Conservation (phyloP, 192 early-diverging fungal genomes). For the Martensiomyces pterosporus region DNA sequence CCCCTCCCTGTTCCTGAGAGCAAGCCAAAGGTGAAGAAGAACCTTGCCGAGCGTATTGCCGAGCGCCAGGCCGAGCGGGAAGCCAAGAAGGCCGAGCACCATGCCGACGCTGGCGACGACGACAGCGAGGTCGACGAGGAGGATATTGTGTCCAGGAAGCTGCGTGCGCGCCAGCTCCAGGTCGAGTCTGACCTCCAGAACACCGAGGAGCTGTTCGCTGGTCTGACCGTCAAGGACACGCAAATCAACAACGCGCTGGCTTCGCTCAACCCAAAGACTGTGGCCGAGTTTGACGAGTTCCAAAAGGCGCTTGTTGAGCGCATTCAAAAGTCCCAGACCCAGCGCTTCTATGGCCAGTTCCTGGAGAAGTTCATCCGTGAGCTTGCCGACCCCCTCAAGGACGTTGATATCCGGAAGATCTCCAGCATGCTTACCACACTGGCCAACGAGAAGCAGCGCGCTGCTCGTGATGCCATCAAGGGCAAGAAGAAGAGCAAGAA, state of each 20-base stretch:
- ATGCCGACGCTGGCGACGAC: slow-evolving; percentile 28
- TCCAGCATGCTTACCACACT: slow-evolving; percentile 58
- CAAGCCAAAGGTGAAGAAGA: slow-evolving; percentile 50
- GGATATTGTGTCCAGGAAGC: slow-evolving; percentile 44
- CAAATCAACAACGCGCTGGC: slow-evolving; percentile 25
- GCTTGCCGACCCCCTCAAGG: slow-evolving; percentile 55
- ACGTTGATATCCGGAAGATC: slow-evolving; percentile 61
- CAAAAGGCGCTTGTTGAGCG: slow-evolving; percentile 56
- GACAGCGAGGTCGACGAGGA: slow-evolving; percentile 47
- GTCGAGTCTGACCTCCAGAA: slow-evolving; percentile 62
- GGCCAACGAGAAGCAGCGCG: slow-evolving; percentile 73
- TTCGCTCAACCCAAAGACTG: slow-evolving; percentile 57
- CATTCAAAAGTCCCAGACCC: slow-evolving; percentile 51
- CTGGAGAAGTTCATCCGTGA: slow-evolving; percentile 65
- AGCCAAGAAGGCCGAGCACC: slow-evolving; percentile 47
- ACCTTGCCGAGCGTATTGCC: slow-evolving; percentile 59
- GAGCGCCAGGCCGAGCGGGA: slow-evolving; percentile 51
- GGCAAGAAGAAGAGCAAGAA: slow-evolving; percentile 67
- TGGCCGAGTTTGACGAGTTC: slow-evolving; percentile 66
- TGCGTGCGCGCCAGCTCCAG: slow-evolving; percentile 54
- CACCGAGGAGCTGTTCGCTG: slow-evolving; percentile 61
- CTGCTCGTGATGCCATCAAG: slow-evolving; percentile 59
- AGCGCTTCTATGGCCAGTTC: slow-evolving; percentile 53
- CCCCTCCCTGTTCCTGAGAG: slow-evolving; percentile 24
- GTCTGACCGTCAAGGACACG: slow-evolving; percentile 54